These are phyloP conservation scores for Colletotrichum sp. DNA, from an alignment of 2,329 filamentous ascomycete species.

Conservation along the genomic window DNA sequence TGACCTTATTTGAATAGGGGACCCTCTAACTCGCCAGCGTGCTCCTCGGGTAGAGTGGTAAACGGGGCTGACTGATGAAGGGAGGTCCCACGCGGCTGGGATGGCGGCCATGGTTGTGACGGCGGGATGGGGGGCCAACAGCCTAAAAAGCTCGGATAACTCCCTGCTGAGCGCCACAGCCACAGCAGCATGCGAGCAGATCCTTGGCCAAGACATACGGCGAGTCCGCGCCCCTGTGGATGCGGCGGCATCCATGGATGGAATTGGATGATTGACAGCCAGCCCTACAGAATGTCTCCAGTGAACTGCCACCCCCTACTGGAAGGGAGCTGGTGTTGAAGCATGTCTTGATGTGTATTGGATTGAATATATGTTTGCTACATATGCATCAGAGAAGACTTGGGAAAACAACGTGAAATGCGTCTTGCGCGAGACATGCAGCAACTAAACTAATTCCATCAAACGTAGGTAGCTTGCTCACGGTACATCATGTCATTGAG, in stretches of 20 bases:
- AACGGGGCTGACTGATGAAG: conserved; percentile 12
- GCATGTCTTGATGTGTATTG: not conserved
- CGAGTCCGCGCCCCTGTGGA: not conserved
- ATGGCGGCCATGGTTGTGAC: not conserved
- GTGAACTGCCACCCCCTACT: not conserved
- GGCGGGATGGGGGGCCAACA: not conserved
- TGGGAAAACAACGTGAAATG: not conserved
- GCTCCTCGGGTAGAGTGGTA: conserved; percentile 2
- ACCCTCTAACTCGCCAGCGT: not conserved
- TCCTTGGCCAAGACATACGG: conserved; percentile 8
- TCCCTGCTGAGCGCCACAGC: conserved; percentile 13
- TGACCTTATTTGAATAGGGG: conserved; percentile 12
- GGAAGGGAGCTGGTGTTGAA: not conserved
- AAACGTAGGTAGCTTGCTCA: not conserved
- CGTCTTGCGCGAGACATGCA: not conserved
- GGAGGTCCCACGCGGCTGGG: conserved; percentile 13
- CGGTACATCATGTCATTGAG: too few species aligned
- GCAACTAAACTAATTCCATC: not conserved
- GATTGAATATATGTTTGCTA: not conserved
- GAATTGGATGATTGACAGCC: not conserved
- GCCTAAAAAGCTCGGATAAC: conserved; percentile 1
- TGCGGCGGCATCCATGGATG: not conserved
- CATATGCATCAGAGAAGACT: not conserved
- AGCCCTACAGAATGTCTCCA: not conserved
- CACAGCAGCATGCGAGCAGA: not conserved